phyloP scores from a whole-genome alignment of 306 rosid species.

The Malus sylvestris region DNA sequence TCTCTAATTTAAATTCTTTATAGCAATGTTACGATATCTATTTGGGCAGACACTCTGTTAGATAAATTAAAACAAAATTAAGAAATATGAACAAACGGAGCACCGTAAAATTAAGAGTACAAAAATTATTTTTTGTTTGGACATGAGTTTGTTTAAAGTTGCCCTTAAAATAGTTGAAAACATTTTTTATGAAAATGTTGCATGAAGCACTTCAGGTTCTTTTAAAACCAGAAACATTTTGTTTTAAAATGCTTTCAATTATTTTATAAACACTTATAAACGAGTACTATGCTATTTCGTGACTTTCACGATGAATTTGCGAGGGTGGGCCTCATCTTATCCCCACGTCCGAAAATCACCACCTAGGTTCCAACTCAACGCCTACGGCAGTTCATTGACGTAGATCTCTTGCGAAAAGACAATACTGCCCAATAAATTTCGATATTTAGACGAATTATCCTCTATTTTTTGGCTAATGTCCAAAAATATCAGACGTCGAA shows the following conservation, averaged over 20 bases:
- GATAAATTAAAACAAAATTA: no score
- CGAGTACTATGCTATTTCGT: background rate
- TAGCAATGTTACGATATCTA: no score
- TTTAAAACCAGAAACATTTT: no score
- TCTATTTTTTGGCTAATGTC: background rate
- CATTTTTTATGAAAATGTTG: rapidly evolving
- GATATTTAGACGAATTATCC: background rate
- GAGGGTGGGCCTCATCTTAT: background rate
- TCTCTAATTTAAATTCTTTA: background rate
- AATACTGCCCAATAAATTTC: background rate
- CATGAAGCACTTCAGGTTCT: no score
- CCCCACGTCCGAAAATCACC: background rate
- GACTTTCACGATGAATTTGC: background rate
- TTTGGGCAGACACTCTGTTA: no score
- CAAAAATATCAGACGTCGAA: background rate
- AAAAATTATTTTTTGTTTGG: no score
- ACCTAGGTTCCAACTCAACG: background rate
- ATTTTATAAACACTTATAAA: no score
- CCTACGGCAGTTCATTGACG: background rate
- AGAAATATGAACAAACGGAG: background rate
- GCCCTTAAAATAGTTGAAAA: rapidly evolving
- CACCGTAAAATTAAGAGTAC: background rate
- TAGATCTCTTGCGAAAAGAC: background rate
- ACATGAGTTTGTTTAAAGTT: no score
- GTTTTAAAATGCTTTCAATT: no score